Evolutionary conservation across 2,329 filamentous ascomycete genomes (phyloP).

Genomic region (Thelonectria discophora): DNA sequence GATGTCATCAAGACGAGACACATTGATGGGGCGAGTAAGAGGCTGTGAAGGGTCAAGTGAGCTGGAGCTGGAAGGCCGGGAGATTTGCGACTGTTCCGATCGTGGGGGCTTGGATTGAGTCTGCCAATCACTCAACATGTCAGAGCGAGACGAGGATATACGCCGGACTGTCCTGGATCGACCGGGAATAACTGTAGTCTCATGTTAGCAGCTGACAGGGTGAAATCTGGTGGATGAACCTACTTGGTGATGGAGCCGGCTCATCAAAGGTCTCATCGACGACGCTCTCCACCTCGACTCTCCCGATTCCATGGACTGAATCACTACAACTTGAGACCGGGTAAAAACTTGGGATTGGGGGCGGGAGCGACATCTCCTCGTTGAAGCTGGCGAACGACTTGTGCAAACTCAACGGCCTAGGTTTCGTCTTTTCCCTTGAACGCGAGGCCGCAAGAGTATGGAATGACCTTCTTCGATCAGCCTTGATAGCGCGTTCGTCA

Average conservation of each 20-base stretch:
- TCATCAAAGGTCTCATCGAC: conserved; percentile 27
- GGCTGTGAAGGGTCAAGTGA: conserved; percentile 33
- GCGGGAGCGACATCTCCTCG: conserved; percentile 24
- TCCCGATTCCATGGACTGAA: conserved; percentile 23
- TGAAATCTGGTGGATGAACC: neutral
- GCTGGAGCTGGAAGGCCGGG: conserved; percentile 39
- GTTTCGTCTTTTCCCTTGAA: conserved; percentile 23
- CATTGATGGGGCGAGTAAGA: conserved; percentile 38
- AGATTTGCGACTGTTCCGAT: conserved; percentile 30
- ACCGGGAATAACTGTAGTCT: conserved; percentile 23
- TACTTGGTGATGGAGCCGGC: conserved; percentile 36
- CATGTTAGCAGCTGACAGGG: conserved; percentile 8
- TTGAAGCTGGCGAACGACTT: conserved; percentile 33
- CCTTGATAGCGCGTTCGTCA: conserved; percentile 3
- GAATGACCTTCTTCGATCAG: conserved; percentile 37
- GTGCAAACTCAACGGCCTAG: conserved; percentile 36
- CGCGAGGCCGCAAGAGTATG: conserved; percentile 31
- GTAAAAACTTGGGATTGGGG: conserved; percentile 27
- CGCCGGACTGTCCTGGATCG: conserved; percentile 26
- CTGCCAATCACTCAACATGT: conserved; percentile 25
- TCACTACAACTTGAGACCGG: conserved; percentile 34
- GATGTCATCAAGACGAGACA: conserved; percentile 44
- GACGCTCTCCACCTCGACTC: conserved; percentile 32
- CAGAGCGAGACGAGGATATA: conserved; percentile 24
- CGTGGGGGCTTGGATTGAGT: conserved; percentile 21